Percentiles rank a stretch among this genome's conserved stretches.
phyloP scores from a whole-genome alignment of 352 stramenopile genomes.

The Globisporangium polare region DNA sequence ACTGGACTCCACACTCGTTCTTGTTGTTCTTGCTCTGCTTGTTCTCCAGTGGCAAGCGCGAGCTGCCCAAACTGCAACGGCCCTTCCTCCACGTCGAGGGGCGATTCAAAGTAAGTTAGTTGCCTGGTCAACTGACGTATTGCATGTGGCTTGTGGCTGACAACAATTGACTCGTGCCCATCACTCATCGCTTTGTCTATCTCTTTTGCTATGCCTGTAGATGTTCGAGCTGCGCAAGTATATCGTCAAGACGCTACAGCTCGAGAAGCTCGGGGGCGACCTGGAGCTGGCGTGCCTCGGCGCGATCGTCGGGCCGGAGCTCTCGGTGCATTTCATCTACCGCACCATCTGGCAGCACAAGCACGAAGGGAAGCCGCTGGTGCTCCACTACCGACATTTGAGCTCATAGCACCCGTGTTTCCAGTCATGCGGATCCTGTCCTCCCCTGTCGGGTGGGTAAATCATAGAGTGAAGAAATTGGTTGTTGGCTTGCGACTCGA shows the following conservation, averaged over 20 bases:
- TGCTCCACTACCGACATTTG: constrained; percentile 47
- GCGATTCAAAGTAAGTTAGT: constrained; percentile 41
- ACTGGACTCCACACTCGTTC: neutral
- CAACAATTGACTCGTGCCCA: neutral
- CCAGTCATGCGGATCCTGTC: neutral
- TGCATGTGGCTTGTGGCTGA: neutral
- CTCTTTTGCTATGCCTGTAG: constrained; percentile 15
- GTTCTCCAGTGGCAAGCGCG: neutral
- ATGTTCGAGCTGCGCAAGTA: constrained; percentile 62
- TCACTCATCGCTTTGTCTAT: neutral
- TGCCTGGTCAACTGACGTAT: neutral
- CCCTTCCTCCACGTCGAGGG: constrained; percentile 65
- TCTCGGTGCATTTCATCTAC: constrained; percentile 63
- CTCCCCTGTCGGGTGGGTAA: neutral
- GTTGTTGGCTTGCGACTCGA: neutral
- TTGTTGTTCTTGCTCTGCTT: neutral
- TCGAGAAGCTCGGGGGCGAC: constrained; percentile 18
- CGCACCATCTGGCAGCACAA: constrained; percentile 64
- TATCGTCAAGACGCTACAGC: constrained; percentile 32
- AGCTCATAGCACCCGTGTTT: constrained; percentile 6
- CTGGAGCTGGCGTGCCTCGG: constrained; percentile 61
- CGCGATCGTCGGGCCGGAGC: constrained; percentile 50
- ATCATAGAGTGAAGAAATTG: constrained; percentile 6
- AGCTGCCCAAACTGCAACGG: constrained; percentile 30
- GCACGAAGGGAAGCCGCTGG: constrained; percentile 35